Conservation (phyloP, 306 rosid species). For the Medicago ruthenica region DNA sequence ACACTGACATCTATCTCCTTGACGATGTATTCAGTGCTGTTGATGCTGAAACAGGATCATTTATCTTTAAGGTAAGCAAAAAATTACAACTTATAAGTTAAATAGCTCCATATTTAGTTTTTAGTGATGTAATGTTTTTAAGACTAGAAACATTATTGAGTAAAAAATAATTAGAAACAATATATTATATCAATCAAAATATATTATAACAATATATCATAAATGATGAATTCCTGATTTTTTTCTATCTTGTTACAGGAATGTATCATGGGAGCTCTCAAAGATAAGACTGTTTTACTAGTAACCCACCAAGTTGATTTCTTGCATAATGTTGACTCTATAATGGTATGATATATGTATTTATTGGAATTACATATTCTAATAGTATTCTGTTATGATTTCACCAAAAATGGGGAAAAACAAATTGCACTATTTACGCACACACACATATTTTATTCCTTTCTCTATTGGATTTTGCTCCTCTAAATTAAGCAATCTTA, state of each 20-base stretch:
- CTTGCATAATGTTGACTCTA: slow-evolving; percentile 81
- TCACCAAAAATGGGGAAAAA: too few relatives aligned
- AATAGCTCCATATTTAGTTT: slow-evolving; percentile 8
- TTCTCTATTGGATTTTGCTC: too few relatives aligned
- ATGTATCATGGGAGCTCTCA: slow-evolving; percentile 80
- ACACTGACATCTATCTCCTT: slow-evolving; percentile 83
- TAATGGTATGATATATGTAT: slow-evolving; percentile 51
- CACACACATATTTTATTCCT: too few relatives aligned
- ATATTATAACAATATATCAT: background rate
- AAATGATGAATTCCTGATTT: slow-evolving; percentile 10
- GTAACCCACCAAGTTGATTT: slow-evolving; percentile 96
- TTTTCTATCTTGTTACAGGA: slow-evolving; percentile 56
- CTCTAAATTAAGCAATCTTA: background rate
- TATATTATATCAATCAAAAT: background rate
- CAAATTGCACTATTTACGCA: background rate
- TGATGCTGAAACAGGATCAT: slow-evolving; percentile 93
- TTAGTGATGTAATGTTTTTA: background rate
- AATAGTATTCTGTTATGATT: too few relatives aligned
- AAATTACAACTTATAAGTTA: background rate
- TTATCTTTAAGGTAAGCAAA: slow-evolving; percentile 70
- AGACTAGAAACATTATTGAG: background rate
- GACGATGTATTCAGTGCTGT: slow-evolving; percentile 94
- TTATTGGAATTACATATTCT: too few relatives aligned
- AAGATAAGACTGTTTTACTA: slow-evolving; percentile 72
- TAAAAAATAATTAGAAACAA: too few relatives aligned